Evolutionary conservation across 2,329 filamentous ascomycete genomes (phyloP).

Genomic region (Fonsecaea pedrosoi): DNA sequence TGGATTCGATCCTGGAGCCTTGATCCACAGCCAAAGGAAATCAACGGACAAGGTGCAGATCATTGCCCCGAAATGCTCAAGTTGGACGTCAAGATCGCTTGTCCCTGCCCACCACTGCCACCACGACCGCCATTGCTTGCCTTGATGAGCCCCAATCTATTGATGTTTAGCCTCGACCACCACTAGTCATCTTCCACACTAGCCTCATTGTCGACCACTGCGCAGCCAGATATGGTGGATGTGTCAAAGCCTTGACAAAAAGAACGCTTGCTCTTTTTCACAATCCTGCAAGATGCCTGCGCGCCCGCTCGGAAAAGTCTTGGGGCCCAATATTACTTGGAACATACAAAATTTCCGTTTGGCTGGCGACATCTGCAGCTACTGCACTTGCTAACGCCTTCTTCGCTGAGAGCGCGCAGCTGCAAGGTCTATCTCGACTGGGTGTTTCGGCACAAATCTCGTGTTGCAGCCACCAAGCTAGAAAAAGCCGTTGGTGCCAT

Average conservation of each 20-base stretch:
- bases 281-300: neutral
- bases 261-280: neutral
- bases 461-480: neutral
- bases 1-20: neutral
- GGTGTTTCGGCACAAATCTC: neutral
- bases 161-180: neutral
- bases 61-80: neutral
- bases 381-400: neutral
- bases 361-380: neutral
- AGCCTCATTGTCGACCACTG: neutral
- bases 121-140: neutral
- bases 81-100: neutral
- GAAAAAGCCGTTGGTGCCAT: slow-evolving; percentile 2
- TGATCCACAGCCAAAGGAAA: neutral
- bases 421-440: slow-evolving; percentile 2
- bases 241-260: slow-evolving; percentile 5
- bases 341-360: neutral
- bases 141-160: neutral
- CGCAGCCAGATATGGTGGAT: neutral
- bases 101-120: no score
- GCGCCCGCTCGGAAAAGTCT: no score
- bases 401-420: neutral
- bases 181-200: neutral
- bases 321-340: neutral
- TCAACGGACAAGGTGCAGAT: neutral